Base-by-base conservation (phyloP, 345 rosid species). In the Populus pruinosa region DNA sequence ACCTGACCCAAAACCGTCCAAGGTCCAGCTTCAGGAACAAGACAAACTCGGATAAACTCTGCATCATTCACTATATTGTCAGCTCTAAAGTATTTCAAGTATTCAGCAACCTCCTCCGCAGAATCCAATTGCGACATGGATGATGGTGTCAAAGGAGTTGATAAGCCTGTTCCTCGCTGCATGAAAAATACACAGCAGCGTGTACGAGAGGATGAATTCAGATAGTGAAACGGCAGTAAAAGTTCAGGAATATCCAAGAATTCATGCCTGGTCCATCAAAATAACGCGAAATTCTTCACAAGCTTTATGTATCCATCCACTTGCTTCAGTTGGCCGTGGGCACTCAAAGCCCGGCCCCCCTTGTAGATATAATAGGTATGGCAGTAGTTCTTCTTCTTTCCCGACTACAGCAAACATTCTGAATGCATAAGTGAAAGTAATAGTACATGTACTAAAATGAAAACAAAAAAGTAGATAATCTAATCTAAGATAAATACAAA, bases 281-380 rank as follows among this genome's bases (percentile, higher is more conserved):
- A 96, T 83, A 63, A 96, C 89, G 12, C 96, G 97, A 83, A 90
- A 96, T 71, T 92, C 98, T 83, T 92, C 96, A 18, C 98, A 93
- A 3, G 91, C 96, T 86, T 89, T 87, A 68, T 86, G 89, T 17
- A 93, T 84, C 97, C 97, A 96, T 31, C 96, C 99, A 65, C 96
- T 80, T 29, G 89, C 86, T 81, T 93, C 97, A 76, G 91, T 90
- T n/a, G 97, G 98, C 59, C 96, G 82, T 33, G 90, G 90, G 72
- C 94, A 81, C 83, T 96, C 99, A 75, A 89, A 92, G 66, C 99
- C 99, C 23, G 99, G 99, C 49, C 99, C 99, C 43, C 98, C 99
- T 78, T 96, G 98, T 77, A 93, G 83, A 78, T 27, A 96, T 75
- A 91, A 80, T 27, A 96, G 88, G 81, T 88, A 96, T 27, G 99